Base-by-base conservation (phyloP, 495 filamentous ascomycete species). In the Chaetomium cochliodes region DNA sequence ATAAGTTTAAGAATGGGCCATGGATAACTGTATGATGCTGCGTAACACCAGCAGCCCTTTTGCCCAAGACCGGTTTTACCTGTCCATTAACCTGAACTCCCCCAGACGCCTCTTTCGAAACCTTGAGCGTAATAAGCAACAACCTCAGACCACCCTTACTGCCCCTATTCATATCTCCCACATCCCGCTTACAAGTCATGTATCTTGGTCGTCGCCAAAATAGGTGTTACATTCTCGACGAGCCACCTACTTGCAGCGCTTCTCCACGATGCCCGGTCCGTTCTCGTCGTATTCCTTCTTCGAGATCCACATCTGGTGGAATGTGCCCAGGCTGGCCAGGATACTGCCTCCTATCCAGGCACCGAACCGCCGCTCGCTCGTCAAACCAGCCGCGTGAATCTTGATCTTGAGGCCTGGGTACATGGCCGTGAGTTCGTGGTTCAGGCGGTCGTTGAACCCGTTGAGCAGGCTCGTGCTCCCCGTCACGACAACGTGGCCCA, bases 241-340 rank as follows among this genome's bases (percentile, higher is more conserved):
- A 37, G 33, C 55, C 12, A 58, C 33, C 50, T 83, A 92, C 78
- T 89, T 90, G 74, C 89, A 91, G 63, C 89, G 81, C 82, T 90
- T 91, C 80, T 92, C 89, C 20, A 92, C 87, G 66, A 92, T 86
- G 13, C 80, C 80, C 0, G 81, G 70, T 15, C 89, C 89, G 73
- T 89, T 88, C 78, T 92, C 89, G 64, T 90, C 87, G 75, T 92
- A 92, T 80, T 92, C 89, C 78, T 90, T 89, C 74, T 80, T 87
- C 20, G 88, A 92, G 66, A 99, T 92, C 94, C 94, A 99, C 90
- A 98, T 90, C 73, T 97, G 93, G 80, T 99, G 94, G 77, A 99
- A 99, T n/a, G 92, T 96, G 11, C 96, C 96, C 80, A 99, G 76
- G 78, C 92, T 97, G 3, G 90, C 93, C 70, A 98, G 79, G 68